Percentiles rank a stretch among this genome's conserved stretches.
Evolutionary conservation across 768 basidiomycete species (phyloP).

Genomic region (Mycena galericulata): DNA sequence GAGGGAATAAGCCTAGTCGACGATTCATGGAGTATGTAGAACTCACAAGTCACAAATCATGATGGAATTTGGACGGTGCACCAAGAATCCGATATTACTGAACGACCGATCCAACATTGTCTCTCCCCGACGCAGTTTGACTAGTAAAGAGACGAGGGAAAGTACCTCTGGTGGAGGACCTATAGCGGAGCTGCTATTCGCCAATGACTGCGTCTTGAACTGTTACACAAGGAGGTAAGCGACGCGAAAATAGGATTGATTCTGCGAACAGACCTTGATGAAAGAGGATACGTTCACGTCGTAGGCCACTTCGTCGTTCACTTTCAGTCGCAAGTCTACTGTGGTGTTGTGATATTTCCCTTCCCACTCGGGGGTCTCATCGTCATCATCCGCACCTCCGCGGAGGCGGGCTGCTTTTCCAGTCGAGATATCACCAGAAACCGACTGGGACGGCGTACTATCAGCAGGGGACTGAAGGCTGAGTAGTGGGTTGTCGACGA

Average conservation of each 20-base stretch:
- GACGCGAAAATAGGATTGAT: too few species aligned
- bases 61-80: neutral
- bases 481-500: too few species aligned
- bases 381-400: neutral
- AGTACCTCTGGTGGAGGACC: neutral
- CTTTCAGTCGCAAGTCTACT: neutral
- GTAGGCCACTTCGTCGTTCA: neutral
- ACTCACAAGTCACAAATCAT: slow-evolving; percentile 4
- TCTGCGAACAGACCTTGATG: neutral
- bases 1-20: too few species aligned
- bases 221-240: neutral
- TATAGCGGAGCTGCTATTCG: neutral
- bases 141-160: neutral
- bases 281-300: neutral
- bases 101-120: slow-evolving; percentile 4
- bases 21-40: too few species aligned
- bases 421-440: too few species aligned
- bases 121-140: neutral
- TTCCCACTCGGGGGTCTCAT: neutral
- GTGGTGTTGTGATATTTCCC: neutral
- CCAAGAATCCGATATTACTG: slow-evolving; percentile 7
- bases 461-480: too few species aligned
- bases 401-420: too few species aligned
- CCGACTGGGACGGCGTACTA: too few species aligned
- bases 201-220: slow-evolving; percentile 1